phyloP scores from a whole-genome alignment of 1,284 basidiomycete genomes.

The Malassezia pachydermatis region DNA sequence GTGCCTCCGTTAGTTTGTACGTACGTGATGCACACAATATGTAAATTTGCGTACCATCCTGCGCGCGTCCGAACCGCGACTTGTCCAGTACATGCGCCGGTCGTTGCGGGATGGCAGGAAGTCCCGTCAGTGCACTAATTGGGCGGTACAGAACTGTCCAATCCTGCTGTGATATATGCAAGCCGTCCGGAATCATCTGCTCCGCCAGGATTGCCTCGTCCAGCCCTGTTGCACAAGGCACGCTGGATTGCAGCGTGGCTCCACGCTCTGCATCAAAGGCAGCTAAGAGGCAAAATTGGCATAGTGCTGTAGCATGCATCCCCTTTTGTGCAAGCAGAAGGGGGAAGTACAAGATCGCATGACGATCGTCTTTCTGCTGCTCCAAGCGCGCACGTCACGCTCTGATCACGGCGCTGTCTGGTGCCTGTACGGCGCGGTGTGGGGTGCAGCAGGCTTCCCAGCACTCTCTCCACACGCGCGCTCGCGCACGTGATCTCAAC shows the following conservation, averaged over 20 bases:
- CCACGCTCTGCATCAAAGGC: constrained; percentile 44
- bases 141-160: constrained; percentile 85
- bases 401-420: no score
- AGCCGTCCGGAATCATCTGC: constrained; percentile 95
- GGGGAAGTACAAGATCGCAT: no score
- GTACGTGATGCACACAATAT: constrained; percentile 82
- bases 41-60: constrained; percentile 52
- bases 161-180: constrained; percentile 83
- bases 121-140: not conserved
- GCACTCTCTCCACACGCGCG: no score
- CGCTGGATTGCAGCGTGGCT: constrained; percentile 33
- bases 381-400: no score
- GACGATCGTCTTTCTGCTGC: no score
- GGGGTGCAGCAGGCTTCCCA: no score
- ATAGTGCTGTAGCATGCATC: no score
- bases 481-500: no score
- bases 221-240: constrained; percentile 31
- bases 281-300: constrained; percentile 36
- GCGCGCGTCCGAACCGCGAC: not conserved
- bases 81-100: constrained; percentile 2
- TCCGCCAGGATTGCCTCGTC: constrained; percentile 66
- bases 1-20: constrained; percentile 62
- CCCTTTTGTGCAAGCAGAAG: no score
- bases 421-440: no score
- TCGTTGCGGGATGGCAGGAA: not conserved